Percentiles rank a stretch among this genome's conserved stretches.
Evolutionary conservation across 805 yeast species (phyloP).

Genomic region (Naumovozyma castellii): DNA sequence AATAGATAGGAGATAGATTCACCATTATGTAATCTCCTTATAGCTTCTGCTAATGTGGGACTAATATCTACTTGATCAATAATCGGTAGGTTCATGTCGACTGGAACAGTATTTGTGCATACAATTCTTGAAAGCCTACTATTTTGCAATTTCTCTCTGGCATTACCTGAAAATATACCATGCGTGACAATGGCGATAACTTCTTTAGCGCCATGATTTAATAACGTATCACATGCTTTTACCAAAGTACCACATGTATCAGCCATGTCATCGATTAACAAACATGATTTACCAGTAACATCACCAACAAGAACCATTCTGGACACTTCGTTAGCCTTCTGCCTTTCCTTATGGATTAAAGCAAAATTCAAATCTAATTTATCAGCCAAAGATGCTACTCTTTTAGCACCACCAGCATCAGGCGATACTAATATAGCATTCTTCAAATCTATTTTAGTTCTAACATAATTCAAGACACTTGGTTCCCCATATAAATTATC

Average conservation of each 20-base stretch:
- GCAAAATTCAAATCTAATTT: slow-evolving; percentile 88
- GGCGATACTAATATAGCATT: slow-evolving; percentile 83
- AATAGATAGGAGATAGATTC: slow-evolving; percentile 79
- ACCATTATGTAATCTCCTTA: slow-evolving; percentile 91
- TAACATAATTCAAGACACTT: slow-evolving; percentile 70
- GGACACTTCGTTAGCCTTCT: slow-evolving; percentile 88
- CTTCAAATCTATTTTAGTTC: slow-evolving; percentile 45
- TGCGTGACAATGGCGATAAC: slow-evolving; percentile 94
- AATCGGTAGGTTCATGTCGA: slow-evolving; percentile 55
- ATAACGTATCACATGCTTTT: slow-evolving; percentile 82
- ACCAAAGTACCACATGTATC: slow-evolving; percentile 96
- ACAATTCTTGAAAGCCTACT: slow-evolving; percentile 65
- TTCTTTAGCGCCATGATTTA: slow-evolving; percentile 69
- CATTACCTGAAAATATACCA: slow-evolving; percentile 84
- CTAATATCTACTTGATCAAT: slow-evolving; percentile 77
- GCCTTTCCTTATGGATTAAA: slow-evolving; percentile 91
- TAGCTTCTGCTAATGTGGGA: slow-evolving; percentile 85
- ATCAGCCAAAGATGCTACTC: slow-evolving; percentile 92
- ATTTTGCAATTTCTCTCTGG: slow-evolving; percentile 59
- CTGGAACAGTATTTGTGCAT: slow-evolving; percentile 90
- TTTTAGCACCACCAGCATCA: slow-evolving; percentile 98
- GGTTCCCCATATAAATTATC: slow-evolving; percentile 96
- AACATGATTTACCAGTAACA: slow-evolving; percentile 71
- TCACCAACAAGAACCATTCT: slow-evolving; percentile 96
- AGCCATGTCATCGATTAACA: slow-evolving; percentile 94